Percentiles rank a stretch among this genome's conserved stretches.
Evolutionary conservation across 2,329 filamentous ascomycete genomes (phyloP).

Genomic region (Aspergillaceae sp.): DNA sequence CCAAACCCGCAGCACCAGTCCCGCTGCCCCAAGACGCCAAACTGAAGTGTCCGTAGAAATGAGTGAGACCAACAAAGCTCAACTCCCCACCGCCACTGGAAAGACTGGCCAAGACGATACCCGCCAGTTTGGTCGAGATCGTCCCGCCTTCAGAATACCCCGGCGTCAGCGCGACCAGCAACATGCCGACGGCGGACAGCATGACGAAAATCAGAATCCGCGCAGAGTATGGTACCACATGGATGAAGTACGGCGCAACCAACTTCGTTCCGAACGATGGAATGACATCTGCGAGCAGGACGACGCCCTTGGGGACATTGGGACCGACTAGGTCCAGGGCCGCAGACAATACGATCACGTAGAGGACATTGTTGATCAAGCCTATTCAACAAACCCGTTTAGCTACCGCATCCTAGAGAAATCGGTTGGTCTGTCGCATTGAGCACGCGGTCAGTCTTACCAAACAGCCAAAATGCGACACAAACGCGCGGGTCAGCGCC

Average conservation of each 20-base stretch:
- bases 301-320: conserved; percentile 75
- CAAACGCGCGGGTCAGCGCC: conserved; percentile 64
- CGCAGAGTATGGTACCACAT: conserved; percentile 68
- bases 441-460: conserved; percentile 41
- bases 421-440: not conserved
- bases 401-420: not conserved
- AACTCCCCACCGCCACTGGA: conserved; percentile 82
- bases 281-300: conserved; percentile 85
- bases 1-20: conserved; percentile 77
- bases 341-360: conserved; percentile 91
- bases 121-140: conserved; percentile 67
- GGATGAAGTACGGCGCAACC: conserved; percentile 86
- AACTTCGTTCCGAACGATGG: conserved; percentile 86
- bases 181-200: conserved; percentile 77
- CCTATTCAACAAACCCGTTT: conserved; percentile 42
- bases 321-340: conserved; percentile 92
- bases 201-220: conserved; percentile 67
- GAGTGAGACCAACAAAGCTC: conserved; percentile 82
- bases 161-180: conserved; percentile 75
- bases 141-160: conserved; percentile 47
- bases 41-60: conserved; percentile 83
- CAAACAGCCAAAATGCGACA: conserved; percentile 86
- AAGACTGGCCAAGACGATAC: conserved; percentile 75
- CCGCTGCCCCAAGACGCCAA: conserved; percentile 88
- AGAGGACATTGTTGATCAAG: conserved; percentile 93